Evolutionary conservation across 306 rosid species (phyloP), one percentile per base, ranked within the genome.

Genomic region (Sechiopsis laciniata): DNA sequence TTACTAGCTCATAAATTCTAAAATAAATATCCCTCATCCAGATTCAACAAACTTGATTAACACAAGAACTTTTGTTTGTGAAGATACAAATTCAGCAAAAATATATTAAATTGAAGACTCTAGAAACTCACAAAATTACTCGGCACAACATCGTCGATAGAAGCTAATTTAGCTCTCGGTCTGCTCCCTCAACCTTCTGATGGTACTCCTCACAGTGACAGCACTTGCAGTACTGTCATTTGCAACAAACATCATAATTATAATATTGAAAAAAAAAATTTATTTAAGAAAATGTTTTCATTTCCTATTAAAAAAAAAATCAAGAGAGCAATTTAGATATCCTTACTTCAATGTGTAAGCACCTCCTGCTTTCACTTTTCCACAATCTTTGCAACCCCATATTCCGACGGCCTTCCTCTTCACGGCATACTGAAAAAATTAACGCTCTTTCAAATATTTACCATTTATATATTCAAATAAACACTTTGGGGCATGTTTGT

Each of bases 351-450:
- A 82, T 0, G 97, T 91, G 79, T 87, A 91, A 67, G 97, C 92
- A 35, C 97, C 95, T 11, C 97, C 92, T 7, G 90, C 95, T 73
- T 91, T 88, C 77, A 91, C 95, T 78, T 91, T 91, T 22, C 97
- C 95, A 46, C 89, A 90, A 72, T 91, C 97, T 76, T 91, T 87
- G 88, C 97, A 88, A 16, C 97, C 95, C 97, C 95, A 88, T 60
- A 91, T 87, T 48, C 95, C 92, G 4, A 88, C 97, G 13, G 88
- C 95, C 80, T 87, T 83, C 37, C 97, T 87, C 90, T 91, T 85
- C 46, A 87, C 91, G 3, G 92, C 96, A 22, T 83, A 88, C 95
- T 91, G 80, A 19, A 3, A 74, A 17, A 29, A 50, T 58, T 7
- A 42, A 7, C 48, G 29, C 2, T 26, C 2, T 1, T 1, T 26